Base-by-base conservation (phyloP, 495 filamentous ascomycete species). In the Talaromyces adpressus region DNA sequence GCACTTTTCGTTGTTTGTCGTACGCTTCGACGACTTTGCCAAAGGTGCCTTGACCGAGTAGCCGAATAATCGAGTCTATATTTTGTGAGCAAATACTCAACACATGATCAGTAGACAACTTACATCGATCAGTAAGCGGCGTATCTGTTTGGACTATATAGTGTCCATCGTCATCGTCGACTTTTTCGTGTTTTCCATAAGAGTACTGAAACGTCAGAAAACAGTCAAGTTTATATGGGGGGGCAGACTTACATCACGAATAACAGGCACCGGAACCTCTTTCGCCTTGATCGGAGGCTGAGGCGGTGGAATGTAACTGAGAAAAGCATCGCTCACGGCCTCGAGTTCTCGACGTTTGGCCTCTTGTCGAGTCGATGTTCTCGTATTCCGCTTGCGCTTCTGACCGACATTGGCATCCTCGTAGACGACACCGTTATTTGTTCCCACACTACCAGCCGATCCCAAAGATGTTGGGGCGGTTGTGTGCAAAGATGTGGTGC, bases 41-140 rank as follows among this genome's bases (percentile, higher is more conserved):
- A 71, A 98, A 98, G 0, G 94, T 98, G 52, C 94, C 94, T 75
- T 98, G 94, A 25, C 94, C 94, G 9, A 98, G 87, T 23, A 97
- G 83, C 69, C 88, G 88, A 64, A 87, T 79, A 65, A 98, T 92
- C 74, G 89, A 84, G 75, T 98, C 93, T 97, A 68, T 41, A 16
- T 63, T 63, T 61, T 20, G 36, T 63, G 18, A n/a, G 62, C 23
- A 57, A 57, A 14, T 36, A 66, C 20, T 18, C 62, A 6, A 23
- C 6, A 2, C 8, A 12, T 22, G 11, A 59, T n/a, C 12, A 20
- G 20, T 51, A 32, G 39, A 8, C 61, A 25, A 85, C 92, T 81
- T 77, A 97, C 93, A 98, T 87, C 90, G 81, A 27, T 93, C 86
- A 54, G 93, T 96, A 41, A 98, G 75, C 63, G 87, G 82, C 16